Conservation (phyloP, 2,329 filamentous ascomycete genomes). For the Bimuria novae-zelandiae region DNA sequence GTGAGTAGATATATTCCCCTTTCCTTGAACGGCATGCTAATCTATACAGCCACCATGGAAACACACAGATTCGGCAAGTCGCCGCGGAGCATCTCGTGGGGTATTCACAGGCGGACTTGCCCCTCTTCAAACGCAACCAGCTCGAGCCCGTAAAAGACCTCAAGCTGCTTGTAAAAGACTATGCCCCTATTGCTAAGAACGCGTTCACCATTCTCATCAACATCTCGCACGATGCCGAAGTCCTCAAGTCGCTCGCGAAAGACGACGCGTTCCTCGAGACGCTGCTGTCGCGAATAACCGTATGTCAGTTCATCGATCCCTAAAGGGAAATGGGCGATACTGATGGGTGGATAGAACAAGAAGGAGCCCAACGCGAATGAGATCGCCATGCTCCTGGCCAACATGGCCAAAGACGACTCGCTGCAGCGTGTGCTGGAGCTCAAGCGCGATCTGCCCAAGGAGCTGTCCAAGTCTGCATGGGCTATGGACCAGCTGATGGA, state of each 20-base stretch:
- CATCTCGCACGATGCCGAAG: conserved; percentile 74
- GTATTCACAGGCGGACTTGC: conserved; percentile 75
- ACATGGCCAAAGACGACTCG: conserved; percentile 79
- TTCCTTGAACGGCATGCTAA: conserved; percentile 7
- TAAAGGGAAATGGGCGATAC: background rate
- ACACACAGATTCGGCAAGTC: conserved; percentile 84
- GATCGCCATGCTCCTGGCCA: conserved; percentile 89
- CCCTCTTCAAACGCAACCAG: conserved; percentile 81
- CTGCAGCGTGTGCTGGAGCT: conserved; percentile 71
- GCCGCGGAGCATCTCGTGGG: conserved; percentile 86
- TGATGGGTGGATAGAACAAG: conserved; percentile 57
- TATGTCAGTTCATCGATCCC: conserved; percentile 60
- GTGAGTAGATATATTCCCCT: background rate
- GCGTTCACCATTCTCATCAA: conserved; percentile 90
- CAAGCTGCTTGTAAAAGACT: conserved; percentile 84
- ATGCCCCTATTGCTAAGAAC: conserved; percentile 90
- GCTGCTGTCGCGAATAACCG: conserved; percentile 73
- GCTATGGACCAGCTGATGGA: conserved; percentile 92
- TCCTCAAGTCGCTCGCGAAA: conserved; percentile 72
- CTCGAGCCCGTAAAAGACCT: conserved; percentile 82
- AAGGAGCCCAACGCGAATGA: conserved; percentile 83
- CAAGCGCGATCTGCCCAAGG: conserved; percentile 69
- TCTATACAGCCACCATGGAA: conserved; percentile 68
- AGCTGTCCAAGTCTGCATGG: conserved; percentile 71
- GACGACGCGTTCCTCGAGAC: conserved; percentile 83